Evolutionary conservation across 2,329 filamentous ascomycete genomes (phyloP).

Genomic region (Blastomyces emzantsi): DNA sequence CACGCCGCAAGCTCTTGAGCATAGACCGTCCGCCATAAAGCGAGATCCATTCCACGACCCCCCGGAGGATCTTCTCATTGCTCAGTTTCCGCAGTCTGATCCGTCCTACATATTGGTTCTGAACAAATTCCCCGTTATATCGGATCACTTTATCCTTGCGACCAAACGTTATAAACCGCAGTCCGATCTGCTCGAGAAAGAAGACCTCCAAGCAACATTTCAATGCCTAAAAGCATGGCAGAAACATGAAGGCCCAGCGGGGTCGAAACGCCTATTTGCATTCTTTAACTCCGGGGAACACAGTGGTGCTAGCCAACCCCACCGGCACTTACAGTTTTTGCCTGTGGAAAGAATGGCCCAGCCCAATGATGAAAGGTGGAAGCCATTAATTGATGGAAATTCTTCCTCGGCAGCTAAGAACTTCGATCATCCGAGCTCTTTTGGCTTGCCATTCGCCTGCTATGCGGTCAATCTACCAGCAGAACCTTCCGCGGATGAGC

Average conservation of each 20-base stretch:
- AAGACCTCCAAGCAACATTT: constrained; percentile 35
- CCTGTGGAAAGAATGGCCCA: constrained; percentile 37
- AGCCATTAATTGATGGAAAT: constrained; percentile 39
- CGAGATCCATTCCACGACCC: constrained; percentile 40
- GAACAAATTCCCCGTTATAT: constrained; percentile 43
- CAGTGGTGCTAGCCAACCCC: constrained; percentile 41
- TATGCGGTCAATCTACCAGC: constrained; percentile 37
- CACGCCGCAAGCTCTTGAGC: constrained; percentile 9
- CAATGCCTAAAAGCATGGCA: constrained; percentile 37
- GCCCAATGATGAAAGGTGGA: constrained; percentile 31
- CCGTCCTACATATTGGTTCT: constrained; percentile 36
- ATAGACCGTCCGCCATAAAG: constrained; percentile 20
- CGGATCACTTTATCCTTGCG: constrained; percentile 43
- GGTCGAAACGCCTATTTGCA: constrained; percentile 32
- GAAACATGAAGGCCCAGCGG: neutral
- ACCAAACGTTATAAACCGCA: constrained; percentile 37
- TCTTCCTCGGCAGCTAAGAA: constrained; percentile 13
- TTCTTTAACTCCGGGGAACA: constrained; percentile 44
- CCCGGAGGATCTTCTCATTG: constrained; percentile 34
- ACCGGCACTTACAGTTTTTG: constrained; percentile 41
- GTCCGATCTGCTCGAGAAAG: constrained; percentile 36
- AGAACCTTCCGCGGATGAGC: constrained; percentile 31
- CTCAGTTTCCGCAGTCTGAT: constrained; percentile 27
- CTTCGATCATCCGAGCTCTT: constrained; percentile 22
- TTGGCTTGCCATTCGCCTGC: constrained; percentile 42